Evolutionary conservation across 1,284 basidiomycete genomes (phyloP).

Genomic region (Trichosporon faecale): DNA sequence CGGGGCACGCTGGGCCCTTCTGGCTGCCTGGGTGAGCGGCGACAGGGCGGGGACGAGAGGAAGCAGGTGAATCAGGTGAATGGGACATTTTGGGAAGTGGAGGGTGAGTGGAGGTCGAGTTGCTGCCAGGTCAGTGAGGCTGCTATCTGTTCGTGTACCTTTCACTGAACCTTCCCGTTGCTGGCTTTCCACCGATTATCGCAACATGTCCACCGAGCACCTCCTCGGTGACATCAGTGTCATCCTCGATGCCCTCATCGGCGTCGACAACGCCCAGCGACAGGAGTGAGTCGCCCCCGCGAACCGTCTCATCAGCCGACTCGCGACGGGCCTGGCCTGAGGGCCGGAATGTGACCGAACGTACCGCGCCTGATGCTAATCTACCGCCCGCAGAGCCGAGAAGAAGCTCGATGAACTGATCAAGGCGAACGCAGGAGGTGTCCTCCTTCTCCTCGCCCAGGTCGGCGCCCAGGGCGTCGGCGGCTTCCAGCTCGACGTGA

Average conservation of each 20-base stretch:
- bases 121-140: neutral
- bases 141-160: constrained; percentile 2
- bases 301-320: neutral
- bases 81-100: constrained; percentile 4
- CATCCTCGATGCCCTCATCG: constrained; percentile 42
- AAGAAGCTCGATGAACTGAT: constrained; percentile 33
- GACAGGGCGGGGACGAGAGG: neutral
- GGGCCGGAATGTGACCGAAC: neutral
- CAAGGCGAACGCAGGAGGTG: constrained; percentile 32
- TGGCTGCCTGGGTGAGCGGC: neutral
- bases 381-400: constrained; percentile 33
- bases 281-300: constrained; percentile 33
- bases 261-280: constrained; percentile 31
- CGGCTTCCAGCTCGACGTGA: constrained; percentile 47
- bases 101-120: neutral
- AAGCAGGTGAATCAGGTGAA: neutral
- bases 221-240: constrained; percentile 41
- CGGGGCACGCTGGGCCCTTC: too few relatives aligned
- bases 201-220: constrained; percentile 43
- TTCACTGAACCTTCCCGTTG: neutral
- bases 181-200: neutral
- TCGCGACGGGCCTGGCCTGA: neutral
- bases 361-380: neutral
- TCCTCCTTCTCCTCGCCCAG: constrained; percentile 43
- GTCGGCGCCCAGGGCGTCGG: constrained; percentile 47